Evolutionary conservation across 2,329 filamentous ascomycete genomes (phyloP), one percentile per base, ranked within the genome.

Genomic region (Alternaria longipes): DNA sequence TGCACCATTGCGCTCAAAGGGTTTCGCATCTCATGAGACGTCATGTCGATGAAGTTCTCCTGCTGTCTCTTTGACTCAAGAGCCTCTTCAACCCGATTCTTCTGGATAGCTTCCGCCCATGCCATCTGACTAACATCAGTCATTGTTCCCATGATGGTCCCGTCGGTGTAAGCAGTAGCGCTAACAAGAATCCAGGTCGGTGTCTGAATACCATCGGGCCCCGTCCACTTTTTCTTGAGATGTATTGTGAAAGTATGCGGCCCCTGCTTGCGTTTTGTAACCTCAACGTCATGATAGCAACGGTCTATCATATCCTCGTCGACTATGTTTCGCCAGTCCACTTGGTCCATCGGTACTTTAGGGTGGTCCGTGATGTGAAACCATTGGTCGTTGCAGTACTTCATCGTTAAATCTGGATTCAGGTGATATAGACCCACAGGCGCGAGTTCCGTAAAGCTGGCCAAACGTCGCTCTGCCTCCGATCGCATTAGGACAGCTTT

Each of bases 111-210:
- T 24, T 67, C 64, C 4, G 72, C 70, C 71, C 75, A 76, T 55
- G 77, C 78, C 24, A 77, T 69, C 6, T 73, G 68, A 36, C 72
- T 75, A 20, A 78, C 76, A 40, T 78, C 74, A 2, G 73, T 71
- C 18, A 78, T 63, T 5, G 70, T 72, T 8, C 77, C 77, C 47
- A 73, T 72, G 18, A 64, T 58, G 16, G 59, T 56, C 16, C 46
- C 63, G 20, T 70, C 65, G 20, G 61, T 20, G 38, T 71, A 63
- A 2, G 64, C 55, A 34, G 51, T 64, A 41, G 56, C 63, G 4
- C 63, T 64, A 11, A 54, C 60, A 14, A 67, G 34, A 18, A 70
- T 57, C 62, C 64, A 71, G 7, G 60, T 63, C 8, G 63, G 46
- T 38, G 61, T 64, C 0, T 32, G 26, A 20, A 68, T 50, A 12